Conservation (phyloP, 768 basidiomycete species). For the Zangia roseola region DNA sequence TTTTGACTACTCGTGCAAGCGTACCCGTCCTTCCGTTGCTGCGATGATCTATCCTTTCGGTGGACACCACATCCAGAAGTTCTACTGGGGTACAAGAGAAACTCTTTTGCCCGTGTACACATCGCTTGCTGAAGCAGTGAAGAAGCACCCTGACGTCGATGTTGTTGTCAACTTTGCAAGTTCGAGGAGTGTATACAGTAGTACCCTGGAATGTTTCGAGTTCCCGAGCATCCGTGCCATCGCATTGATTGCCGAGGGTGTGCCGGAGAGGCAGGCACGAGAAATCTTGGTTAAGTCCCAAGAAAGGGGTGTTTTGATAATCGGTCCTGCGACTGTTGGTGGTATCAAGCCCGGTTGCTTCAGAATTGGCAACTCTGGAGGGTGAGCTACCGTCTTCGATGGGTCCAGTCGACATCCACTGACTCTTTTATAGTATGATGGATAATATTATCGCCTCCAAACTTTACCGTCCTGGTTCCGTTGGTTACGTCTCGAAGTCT, state of each 20-base stretch:
- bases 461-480: conserved; percentile 95
- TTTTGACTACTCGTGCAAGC: conserved; percentile 98
- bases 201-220: conserved; percentile 88
- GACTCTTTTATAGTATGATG: conserved; percentile 76
- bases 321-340: conserved; percentile 97
- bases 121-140: conserved; percentile 81
- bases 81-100: conserved; percentile 99
- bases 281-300: conserved; percentile 91
- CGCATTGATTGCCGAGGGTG: conserved; percentile 98
- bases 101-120: conserved; percentile 98
- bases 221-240: conserved; percentile 47
- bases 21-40: conserved; percentile 86
- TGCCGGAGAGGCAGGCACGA: conserved; percentile 95
- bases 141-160: conserved; percentile 95
- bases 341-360: conserved; percentile 99
- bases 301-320: conserved; percentile 85
- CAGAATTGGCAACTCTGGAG: conserved; percentile 99
- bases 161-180: conserved; percentile 98
- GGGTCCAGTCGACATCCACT: background rate
- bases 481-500: conserved; percentile 99
- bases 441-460: conserved; percentile 99
- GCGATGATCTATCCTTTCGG: conserved; percentile 99
- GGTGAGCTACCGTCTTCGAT: conserved; percentile 49
- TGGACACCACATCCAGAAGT: conserved; percentile 99
- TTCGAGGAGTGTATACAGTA: conserved; percentile 89